Evolutionary conservation across 108 stramenopile genomes (phyloP), one percentile per base, ranked within the genome.

Genomic region (Cyclotella atomus): DNA sequence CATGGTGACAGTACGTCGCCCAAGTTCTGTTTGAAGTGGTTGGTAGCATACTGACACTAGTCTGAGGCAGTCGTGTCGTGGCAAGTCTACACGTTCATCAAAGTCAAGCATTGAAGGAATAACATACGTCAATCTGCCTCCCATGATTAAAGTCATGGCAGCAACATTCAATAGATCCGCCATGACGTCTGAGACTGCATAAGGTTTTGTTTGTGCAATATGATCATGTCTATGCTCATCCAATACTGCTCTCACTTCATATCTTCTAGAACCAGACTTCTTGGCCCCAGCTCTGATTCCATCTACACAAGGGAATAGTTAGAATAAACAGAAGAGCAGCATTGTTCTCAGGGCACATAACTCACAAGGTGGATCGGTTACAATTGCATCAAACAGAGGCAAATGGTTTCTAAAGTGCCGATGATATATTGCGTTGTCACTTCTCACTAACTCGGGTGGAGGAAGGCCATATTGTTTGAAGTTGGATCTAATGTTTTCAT

Each of bases 271-370:
- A 7, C 93, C 95, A 36, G 81, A 83, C 54, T 89, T 88, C 25
- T 90, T 79, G n/a, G 99, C 99, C 5, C 97, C 99, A 12, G 99
- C 99, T 33, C 99, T 92, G 35, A 94, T 91, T 17, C 93, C 93
- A 53, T 94, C n/a, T n/a, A n/a, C n/a, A n/a, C n/a, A n/a, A n/a
- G n/a, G n/a, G n/a, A n/a, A n/a, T n/a, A n/a, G n/a, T n/a, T n/a
- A n/a, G n/a, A n/a, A n/a, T n/a, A n/a, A n/a, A n/a, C n/a, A n/a
- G n/a, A n/a, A n/a, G n/a, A n/a, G n/a, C n/a, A n/a, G n/a, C n/a
- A n/a, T n/a, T n/a, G n/a, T n/a, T n/a, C n/a, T n/a, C n/a, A n/a
- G n/a, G n/a, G n/a, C n/a, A n/a, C n/a, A n/a, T n/a, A n/a, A n/a
- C n/a, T n/a, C n/a, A n/a, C n/a, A 94, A 14, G 93, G 93, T 25